These are phyloP conservation scores for Diaporthe sp. DNA, from an alignment of 2,329 filamentous ascomycete species.

Conservation along the genomic window DNA sequence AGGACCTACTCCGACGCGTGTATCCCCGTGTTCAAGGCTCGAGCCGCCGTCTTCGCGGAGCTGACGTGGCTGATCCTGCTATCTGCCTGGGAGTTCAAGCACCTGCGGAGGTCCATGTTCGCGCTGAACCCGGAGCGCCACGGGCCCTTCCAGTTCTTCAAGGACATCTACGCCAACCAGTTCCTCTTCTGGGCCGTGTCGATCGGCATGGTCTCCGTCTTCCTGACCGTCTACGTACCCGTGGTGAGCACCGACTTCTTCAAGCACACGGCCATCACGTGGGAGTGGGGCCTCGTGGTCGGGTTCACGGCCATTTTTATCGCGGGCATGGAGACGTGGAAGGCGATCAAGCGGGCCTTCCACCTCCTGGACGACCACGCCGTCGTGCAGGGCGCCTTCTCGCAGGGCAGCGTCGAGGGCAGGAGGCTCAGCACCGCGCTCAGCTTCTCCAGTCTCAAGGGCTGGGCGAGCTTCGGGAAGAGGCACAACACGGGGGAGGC, in stretches of 20 bases:
- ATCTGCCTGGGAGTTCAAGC: conserved; percentile 84
- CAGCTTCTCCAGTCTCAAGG: conserved; percentile 66
- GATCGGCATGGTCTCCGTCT: conserved; percentile 72
- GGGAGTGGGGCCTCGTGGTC: conserved; percentile 82
- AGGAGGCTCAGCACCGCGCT: conserved; percentile 62
- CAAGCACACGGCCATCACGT: conserved; percentile 78
- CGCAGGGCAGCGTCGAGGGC: conserved; percentile 63
- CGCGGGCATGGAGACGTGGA: conserved; percentile 79
- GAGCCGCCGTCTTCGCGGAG: conserved; percentile 80
- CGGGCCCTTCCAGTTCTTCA: conserved; percentile 67
- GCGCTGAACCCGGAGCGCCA: conserved; percentile 69
- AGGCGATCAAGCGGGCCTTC: conserved; percentile 73
- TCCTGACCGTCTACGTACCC: conserved; percentile 81
- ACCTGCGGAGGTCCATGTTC: conserved; percentile 80
- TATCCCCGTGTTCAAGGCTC: conserved; percentile 75
- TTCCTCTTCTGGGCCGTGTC: conserved; percentile 79
- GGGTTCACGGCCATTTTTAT: conserved; percentile 76
- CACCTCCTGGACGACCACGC: conserved; percentile 66
- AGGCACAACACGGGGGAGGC: conserved; percentile 47
- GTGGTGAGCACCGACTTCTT: conserved; percentile 79
- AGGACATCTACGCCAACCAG: conserved; percentile 77
- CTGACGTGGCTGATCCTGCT: conserved; percentile 82
- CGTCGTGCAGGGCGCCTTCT: conserved; percentile 65
- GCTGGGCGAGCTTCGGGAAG: conserved; percentile 53
- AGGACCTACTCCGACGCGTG: conserved; percentile 69